phyloP scores from a whole-genome alignment of 2,329 filamentous ascomycete species.

The Myriosclerotinia scirpicola region DNA sequence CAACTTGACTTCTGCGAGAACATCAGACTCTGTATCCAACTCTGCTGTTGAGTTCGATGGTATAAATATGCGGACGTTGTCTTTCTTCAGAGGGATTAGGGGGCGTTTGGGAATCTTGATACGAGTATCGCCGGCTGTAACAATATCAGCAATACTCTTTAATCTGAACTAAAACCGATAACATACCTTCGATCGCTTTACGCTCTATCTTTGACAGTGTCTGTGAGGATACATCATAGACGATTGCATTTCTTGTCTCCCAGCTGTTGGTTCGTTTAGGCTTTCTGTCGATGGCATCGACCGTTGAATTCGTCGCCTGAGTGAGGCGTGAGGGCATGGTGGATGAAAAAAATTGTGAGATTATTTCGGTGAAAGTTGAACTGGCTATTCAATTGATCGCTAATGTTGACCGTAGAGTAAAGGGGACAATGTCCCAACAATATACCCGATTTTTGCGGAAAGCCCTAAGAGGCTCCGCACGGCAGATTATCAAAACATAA shows the following conservation, averaged over 20 bases:
- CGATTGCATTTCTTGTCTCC: slow-evolving; percentile 6
- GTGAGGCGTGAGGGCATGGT: neutral
- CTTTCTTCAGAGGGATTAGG: neutral
- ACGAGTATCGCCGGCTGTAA: neutral
- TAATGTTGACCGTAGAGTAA: slow-evolving; percentile 1
- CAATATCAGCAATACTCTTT: neutral
- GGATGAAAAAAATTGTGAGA: neutral
- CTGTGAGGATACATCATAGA: slow-evolving; percentile 16
- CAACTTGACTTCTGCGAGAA: slow-evolving; percentile 15
- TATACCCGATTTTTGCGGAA: neutral
- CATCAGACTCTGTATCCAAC: slow-evolving; percentile 5
- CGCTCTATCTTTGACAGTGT: neutral
- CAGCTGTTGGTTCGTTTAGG: slow-evolving; percentile 13
- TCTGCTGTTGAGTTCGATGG: slow-evolving; percentile 9
- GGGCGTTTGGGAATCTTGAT: slow-evolving; percentile 10
- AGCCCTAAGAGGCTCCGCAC: neutral
- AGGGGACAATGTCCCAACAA: neutral
- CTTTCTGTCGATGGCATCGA: neutral
- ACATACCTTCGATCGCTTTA: slow-evolving; percentile 7
- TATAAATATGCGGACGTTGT: slow-evolving; percentile 9
- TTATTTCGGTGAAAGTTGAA: neutral
- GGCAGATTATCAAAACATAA: neutral
- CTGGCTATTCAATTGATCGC: neutral
- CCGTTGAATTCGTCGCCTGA: neutral
- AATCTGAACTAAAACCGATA: neutral